These are phyloP conservation scores for Cyberlindnera euphorbiae DNA, from an alignment of 805 yeast species.

Conservation along the genomic window DNA sequence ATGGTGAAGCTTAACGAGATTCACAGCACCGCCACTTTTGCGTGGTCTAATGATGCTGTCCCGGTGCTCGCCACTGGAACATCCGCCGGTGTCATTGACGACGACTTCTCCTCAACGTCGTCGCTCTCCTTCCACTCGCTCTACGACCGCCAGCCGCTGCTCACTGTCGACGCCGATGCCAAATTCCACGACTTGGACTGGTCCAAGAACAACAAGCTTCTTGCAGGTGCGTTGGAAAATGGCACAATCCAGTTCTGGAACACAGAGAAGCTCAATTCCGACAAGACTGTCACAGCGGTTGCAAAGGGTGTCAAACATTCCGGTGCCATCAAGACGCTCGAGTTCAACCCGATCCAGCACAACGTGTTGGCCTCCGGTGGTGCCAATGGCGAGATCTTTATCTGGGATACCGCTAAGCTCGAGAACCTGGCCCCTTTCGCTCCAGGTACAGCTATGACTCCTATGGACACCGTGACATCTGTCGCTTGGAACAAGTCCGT, in stretches of 20 bases:
- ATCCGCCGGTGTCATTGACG: conserved; percentile 93
- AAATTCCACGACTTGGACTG: conserved; percentile 81
- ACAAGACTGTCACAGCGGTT: conserved; percentile 43
- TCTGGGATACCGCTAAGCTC: conserved; percentile 80
- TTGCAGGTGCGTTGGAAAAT: conserved; percentile 88
- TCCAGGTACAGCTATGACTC: conserved; percentile 78
- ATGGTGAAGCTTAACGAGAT: conserved; percentile 84
- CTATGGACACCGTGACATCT: conserved; percentile 74
- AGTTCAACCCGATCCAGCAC: conserved; percentile 69
- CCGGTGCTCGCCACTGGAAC: conserved; percentile 89
- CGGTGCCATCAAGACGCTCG: conserved; percentile 66
- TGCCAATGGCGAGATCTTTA: conserved; percentile 77
- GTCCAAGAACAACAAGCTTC: conserved; percentile 59
- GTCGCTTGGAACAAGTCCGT: conserved; percentile 87
- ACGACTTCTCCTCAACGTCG: conserved; percentile 75
- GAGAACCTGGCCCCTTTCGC: conserved; percentile 42
- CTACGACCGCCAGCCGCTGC: conserved; percentile 34
- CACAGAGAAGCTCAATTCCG: conserved; percentile 42
- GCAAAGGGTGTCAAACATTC: conserved; percentile 56
- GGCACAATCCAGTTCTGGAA: conserved; percentile 81
- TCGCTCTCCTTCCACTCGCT: conserved; percentile 78
- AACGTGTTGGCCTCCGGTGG: conserved; percentile 84
- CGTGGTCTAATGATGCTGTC: conserved; percentile 78
- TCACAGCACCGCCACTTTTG: conserved; percentile 85
- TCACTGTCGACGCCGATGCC: conserved; percentile 43